phyloP scores from a whole-genome alignment of 768 basidiomycete genomes.

The Lentinula lateritia region DNA sequence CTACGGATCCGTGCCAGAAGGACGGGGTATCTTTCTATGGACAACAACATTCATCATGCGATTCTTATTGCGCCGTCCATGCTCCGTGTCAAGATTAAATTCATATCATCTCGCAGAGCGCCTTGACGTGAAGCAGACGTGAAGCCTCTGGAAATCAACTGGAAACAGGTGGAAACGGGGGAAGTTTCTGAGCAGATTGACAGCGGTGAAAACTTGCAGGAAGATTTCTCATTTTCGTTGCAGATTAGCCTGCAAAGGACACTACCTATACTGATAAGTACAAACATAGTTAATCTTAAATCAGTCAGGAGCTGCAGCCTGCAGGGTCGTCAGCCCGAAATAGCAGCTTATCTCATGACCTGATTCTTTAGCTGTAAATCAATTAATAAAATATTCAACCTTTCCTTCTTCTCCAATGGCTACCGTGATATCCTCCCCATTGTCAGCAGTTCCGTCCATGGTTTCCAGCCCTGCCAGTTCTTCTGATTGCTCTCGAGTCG shows the following conservation, averaged over 20 bases:
- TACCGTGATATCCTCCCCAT: neutral
- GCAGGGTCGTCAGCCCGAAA: neutral
- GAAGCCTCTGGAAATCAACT: too few species aligned
- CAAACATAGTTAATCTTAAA: too few species aligned
- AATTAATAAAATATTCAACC: neutral
- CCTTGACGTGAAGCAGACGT: too few species aligned
- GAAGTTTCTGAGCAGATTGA: neutral
- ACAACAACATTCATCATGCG: neutral
- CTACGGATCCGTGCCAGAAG: neutral
- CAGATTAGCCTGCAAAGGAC: neutral
- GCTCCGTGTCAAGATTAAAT: neutral
- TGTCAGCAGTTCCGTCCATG: neutral
- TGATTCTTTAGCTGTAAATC: neutral
- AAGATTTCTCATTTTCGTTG: neutral
- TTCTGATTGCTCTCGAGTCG: slow-evolving; percentile 17
- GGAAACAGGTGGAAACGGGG: neutral
- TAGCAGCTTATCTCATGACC: neutral
- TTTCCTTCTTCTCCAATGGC: neutral
- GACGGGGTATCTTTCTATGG: neutral
- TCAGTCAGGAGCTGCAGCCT: neutral
- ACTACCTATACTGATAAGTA: too few species aligned
- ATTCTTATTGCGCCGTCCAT: neutral
- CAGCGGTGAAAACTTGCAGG: neutral
- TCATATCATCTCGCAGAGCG: neutral
- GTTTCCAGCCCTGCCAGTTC: neutral